These are phyloP conservation scores for Lablab purpureus DNA, from an alignment of 306 rosid species.

Conservation along the genomic window DNA sequence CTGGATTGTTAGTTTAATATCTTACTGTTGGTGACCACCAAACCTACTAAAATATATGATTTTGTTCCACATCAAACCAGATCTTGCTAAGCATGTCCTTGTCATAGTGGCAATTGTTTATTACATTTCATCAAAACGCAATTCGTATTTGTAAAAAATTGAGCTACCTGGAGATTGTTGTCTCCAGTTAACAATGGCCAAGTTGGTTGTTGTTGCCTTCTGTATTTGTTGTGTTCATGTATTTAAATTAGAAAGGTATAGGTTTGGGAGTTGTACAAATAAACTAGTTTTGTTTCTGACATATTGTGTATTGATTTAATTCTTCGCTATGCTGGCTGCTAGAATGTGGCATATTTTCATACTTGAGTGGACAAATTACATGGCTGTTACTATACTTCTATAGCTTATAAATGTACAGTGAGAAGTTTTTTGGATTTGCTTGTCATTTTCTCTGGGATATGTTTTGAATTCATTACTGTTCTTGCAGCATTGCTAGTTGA, in stretches of 20 bases:
- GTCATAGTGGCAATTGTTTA: neutral
- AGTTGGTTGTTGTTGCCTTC: neutral
- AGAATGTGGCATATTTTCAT: neutral
- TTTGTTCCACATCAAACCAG: neutral
- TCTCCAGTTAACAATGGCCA: neutral
- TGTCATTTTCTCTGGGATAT: slow-evolving; percentile 18
- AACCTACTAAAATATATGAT: slow-evolving; percentile 5
- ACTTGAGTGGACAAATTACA: slow-evolving; percentile 18
- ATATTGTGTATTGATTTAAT: slow-evolving; percentile 14
- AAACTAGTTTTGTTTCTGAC: neutral
- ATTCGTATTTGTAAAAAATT: neutral
- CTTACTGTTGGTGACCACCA: neutral
- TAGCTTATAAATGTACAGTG: slow-evolving; percentile 5
- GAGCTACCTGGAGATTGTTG: neutral
- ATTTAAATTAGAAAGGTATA: neutral
- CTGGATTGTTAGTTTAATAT: slow-evolving; percentile 31
- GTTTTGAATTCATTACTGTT: slow-evolving; percentile 37
- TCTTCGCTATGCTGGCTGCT: neutral
- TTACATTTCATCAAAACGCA: neutral
- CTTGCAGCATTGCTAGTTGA: slow-evolving; percentile 82
- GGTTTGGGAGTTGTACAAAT: neutral
- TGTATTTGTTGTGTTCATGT: neutral
- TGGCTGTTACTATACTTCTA: neutral
- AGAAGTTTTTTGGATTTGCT: neutral
- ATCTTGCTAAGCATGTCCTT: neutral